Evolutionary conservation across 257 asterid species (phyloP), one percentile per base, ranked within the genome.

Genomic region (Solanum lycopersicoides): DNA sequence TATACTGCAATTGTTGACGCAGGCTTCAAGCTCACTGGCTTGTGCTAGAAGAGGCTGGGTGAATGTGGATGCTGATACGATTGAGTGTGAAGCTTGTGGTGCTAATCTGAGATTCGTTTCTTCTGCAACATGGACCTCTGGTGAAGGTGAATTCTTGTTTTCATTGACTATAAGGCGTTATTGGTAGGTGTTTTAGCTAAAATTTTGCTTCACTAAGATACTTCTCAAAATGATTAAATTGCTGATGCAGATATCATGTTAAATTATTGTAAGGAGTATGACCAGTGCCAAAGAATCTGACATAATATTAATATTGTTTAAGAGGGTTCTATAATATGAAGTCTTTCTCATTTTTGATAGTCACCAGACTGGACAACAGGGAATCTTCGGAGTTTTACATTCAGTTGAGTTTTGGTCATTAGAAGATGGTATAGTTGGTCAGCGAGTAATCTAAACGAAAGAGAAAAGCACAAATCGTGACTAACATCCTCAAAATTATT

Each of bases 11-110:
- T 86, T 77, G 72, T 73, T 90, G 60, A 83, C 83, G 83, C 93
- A 97, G 99, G 97, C 97, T 90, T 97, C 97, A 87, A 92, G 96
- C 89, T 95, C 98, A 44, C 89, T 95, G 91, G 94, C 98, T 37
- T 97, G 99, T 90, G 99, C 99, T 89, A 92, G 98, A 90, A 97
- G 97, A 93, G 99, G 99, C 89, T 97, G 99, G 99, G 97, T 95
- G 85, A 97, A 96, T 91, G 95, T 93, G 89, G 95, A 89, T 90
- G 94, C 90, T 92, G 98, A 97, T 93, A 91, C 87, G 89, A 91
- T 97, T 91, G 98, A 93, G 89, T 97, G 99, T 86, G 99, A 96
- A 95, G 93, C 99, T 79, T 97, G 99, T 91, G 95, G 98, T 86
- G 95, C 95, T 89, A 89, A 72, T 87, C 87, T 97, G 94, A 92